Evolutionary conservation across 208 protist genomes (phyloP), one percentile per base, ranked within the genome.

Genomic region (Leishmania lainsoni): DNA sequence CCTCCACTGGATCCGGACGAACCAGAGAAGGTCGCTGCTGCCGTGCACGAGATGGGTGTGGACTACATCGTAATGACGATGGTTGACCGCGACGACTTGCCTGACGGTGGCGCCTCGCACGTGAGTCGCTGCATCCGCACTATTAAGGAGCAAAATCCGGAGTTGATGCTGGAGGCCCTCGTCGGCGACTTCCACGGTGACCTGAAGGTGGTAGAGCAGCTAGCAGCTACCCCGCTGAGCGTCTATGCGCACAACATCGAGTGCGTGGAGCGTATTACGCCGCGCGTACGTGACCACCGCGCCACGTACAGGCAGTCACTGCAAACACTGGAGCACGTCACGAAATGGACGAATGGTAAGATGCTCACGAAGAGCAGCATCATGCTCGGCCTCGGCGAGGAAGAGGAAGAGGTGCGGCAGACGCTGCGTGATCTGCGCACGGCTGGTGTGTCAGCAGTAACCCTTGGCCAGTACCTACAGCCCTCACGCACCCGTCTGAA

Each of bases 171-270:
- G 39, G 99, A 99, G 92, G 99, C 97, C 58, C 94, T 99, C 49
- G 98, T 98, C 17, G 97, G 97, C 35, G 99, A 99, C 89, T 99
- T 99, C 84, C 90, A 94, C 68, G 99, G 98, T 12, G 90, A 98
- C 78, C 42, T 95, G 26, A 79, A 84, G 69, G 79, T 92, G 54
- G 92, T 98, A 45, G 93, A 98, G 82, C 81, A 82, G 63, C 91
- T 99, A 20, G 98, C 98, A 39, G 61, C 54, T 8, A 94, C 95
- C 56, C 98, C 98, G 8, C 91, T 99, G 35, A 99, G 98, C 81
- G 99, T 99, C 26, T 99, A 98, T 87, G 99, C 99, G 26, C 99
- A 99, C 92, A 99, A 99, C 89, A 98, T 99, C 80, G 99, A 99
- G 90, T 99, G 97, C 72, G 97, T 99, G 12, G 97, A 99, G 89